Conservation (phyloP, 2,329 filamentous ascomycete genomes). For the Exophiala bonariae region DNA sequence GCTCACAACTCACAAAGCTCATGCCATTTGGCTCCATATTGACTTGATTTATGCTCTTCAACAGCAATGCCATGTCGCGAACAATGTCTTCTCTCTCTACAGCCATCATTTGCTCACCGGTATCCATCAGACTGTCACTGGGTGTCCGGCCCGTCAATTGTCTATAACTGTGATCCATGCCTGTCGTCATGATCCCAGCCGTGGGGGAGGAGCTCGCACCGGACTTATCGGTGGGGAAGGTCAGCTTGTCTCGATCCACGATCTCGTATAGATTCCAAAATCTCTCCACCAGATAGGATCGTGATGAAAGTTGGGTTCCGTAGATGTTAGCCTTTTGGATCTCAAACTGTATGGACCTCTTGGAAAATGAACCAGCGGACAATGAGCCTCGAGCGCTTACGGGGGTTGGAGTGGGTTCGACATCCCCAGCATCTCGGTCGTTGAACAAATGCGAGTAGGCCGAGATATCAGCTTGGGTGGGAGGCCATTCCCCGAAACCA, state of each 20-base stretch:
- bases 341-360: constrained; percentile 66
- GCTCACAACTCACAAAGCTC: constrained; percentile 56
- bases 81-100: constrained; percentile 80
- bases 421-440: constrained; percentile 17
- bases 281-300: constrained; percentile 82
- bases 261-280: constrained; percentile 77
- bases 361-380: constrained; percentile 17
- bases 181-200: constrained; percentile 20
- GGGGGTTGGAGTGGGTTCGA: constrained; percentile 9
- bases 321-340: constrained; percentile 93
- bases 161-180: constrained; percentile 23
- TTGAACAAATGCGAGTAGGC: constrained; percentile 27
- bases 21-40: constrained; percentile 76
- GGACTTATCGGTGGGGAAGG: constrained; percentile 20
- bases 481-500: constrained; percentile 29
- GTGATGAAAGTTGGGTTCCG: constrained; percentile 74
- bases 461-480: constrained; percentile 23
- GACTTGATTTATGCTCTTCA: constrained; percentile 76
- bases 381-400: constrained; percentile 21
- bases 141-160: constrained; percentile 21
- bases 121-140: constrained; percentile 29
- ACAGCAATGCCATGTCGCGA: constrained; percentile 71
- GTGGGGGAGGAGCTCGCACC: constrained; percentile 24
- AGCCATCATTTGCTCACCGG: constrained; percentile 56
- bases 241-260: constrained; percentile 44